These are phyloP conservation scores for Oenanthe javanica DNA, from an alignment of 140 eudicot genomes.

Conservation along the genomic window DNA sequence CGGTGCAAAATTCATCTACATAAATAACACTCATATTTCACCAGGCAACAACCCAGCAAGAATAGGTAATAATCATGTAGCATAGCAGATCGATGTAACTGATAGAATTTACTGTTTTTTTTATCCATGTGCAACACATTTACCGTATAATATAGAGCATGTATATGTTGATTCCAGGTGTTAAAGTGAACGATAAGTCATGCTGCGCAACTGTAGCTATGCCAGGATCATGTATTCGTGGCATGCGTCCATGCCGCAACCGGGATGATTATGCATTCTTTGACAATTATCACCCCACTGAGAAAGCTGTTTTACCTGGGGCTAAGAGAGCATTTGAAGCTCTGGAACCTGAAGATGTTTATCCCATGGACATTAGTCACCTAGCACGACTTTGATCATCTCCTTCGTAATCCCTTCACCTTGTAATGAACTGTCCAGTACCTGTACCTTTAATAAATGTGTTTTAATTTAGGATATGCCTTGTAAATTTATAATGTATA, in stretches of 20 bases:
- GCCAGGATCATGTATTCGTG: conserved; percentile 25
- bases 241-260: conserved; percentile 19
- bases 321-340: conserved; percentile 39
- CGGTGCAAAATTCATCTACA: conserved; percentile 35
- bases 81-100: not conserved
- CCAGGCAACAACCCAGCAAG: not conserved
- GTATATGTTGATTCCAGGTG: conserved; percentile 12
- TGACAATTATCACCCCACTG: conserved; percentile 30
- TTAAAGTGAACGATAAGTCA: conserved; percentile 14
- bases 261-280: conserved; percentile 23
- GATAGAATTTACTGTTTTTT: not conserved
- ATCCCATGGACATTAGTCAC: conserved; percentile 43
- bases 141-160: not conserved
- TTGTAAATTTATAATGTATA: not conserved
- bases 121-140: too few relatives aligned
- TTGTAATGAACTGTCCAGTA: not conserved
- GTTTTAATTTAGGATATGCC: not conserved
- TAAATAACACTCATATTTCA: conserved; percentile 16
- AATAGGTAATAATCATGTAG: not conserved
- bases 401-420: not conserved
- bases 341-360: conserved; percentile 29
- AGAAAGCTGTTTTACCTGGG: conserved; percentile 8
- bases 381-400: conserved; percentile 26
- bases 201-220: conserved; percentile 24
- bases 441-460: not conserved